Percentiles rank a stretch among this genome's conserved stretches.
Conservation (phyloP, 2,329 filamentous ascomycete species). For the Elsinoe perseae region DNA sequence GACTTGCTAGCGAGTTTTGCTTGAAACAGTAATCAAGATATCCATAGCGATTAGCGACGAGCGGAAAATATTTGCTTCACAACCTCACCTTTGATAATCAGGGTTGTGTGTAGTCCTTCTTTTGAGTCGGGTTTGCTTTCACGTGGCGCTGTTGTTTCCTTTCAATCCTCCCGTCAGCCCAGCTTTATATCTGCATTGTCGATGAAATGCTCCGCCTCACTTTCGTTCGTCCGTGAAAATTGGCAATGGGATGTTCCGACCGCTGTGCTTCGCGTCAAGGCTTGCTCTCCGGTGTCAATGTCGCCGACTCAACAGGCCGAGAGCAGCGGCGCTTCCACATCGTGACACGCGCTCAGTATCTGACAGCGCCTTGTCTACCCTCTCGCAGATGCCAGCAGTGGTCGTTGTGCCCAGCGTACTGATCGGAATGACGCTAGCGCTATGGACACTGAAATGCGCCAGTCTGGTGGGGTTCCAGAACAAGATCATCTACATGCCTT, state of each 20-base stretch:
- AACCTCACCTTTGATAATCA: too few species aligned
- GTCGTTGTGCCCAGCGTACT: conserved; percentile 63
- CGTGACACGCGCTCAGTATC: neutral
- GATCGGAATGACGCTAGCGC: conserved; percentile 52
- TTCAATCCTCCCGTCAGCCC: too few species aligned
- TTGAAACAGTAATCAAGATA: neutral
- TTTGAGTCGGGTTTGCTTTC: too few species aligned
- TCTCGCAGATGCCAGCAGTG: conserved; percentile 32
- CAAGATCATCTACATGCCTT: conserved; percentile 74
- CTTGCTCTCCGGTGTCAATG: neutral
- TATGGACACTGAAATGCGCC: conserved; percentile 59
- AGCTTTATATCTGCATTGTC: too few species aligned
- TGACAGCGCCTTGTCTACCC: neutral
- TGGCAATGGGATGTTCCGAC: neutral
- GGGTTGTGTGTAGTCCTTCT: too few species aligned
- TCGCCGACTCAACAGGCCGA: neutral
- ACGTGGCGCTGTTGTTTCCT: too few species aligned
- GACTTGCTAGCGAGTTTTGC: neutral
- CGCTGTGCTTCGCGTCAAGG: neutral
- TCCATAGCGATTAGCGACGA: neutral
- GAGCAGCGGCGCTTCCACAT: neutral
- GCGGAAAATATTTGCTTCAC: too few species aligned
- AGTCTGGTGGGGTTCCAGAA: conserved; percentile 75
- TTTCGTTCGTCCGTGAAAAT: too few species aligned
- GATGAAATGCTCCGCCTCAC: too few species aligned